phyloP scores from a whole-genome alignment of 495 filamentous ascomycete species.

The Penicillium lividum region DNA sequence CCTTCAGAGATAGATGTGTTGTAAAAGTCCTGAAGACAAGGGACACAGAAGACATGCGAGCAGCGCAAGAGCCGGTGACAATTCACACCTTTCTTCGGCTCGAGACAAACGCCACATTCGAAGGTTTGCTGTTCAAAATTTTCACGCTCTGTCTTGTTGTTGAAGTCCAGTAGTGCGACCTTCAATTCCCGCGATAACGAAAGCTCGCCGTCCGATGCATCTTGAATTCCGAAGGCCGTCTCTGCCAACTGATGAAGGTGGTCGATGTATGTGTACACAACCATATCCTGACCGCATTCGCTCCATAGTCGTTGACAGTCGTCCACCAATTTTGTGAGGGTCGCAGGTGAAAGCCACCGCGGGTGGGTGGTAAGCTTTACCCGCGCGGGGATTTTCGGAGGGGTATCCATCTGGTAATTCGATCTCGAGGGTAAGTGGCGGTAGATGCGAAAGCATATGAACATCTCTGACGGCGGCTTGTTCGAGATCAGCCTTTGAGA shows the following conservation, averaged over 20 bases:
- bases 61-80: constrained; percentile 81
- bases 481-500: constrained; percentile 29
- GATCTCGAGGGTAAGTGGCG: constrained; percentile 69
- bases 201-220: constrained; percentile 46
- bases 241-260: constrained; percentile 80
- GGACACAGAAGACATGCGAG: constrained; percentile 85
- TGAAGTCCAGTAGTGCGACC: constrained; percentile 74
- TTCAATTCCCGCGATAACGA: constrained; percentile 57
- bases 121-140: constrained; percentile 84
- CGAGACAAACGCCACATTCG: constrained; percentile 86
- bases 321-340: constrained; percentile 56
- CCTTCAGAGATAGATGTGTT: constrained; percentile 84
- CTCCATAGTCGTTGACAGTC: constrained; percentile 75
- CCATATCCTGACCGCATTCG: constrained; percentile 72
- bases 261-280: constrained; percentile 86
- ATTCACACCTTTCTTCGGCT: constrained; percentile 83
- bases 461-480: constrained; percentile 43
- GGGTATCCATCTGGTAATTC: constrained; percentile 78
- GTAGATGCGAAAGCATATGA: constrained; percentile 71
- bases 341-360: constrained; percentile 66
- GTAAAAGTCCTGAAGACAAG: constrained; percentile 87
- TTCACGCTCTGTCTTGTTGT: constrained; percentile 67
- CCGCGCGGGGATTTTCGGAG: constrained; percentile 59
- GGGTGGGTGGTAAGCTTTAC: constrained; percentile 66
- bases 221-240: constrained; percentile 69